phyloP scores from a whole-genome alignment of 495 filamentous ascomycete genomes.

The Thermothielavioides terrestris region DNA sequence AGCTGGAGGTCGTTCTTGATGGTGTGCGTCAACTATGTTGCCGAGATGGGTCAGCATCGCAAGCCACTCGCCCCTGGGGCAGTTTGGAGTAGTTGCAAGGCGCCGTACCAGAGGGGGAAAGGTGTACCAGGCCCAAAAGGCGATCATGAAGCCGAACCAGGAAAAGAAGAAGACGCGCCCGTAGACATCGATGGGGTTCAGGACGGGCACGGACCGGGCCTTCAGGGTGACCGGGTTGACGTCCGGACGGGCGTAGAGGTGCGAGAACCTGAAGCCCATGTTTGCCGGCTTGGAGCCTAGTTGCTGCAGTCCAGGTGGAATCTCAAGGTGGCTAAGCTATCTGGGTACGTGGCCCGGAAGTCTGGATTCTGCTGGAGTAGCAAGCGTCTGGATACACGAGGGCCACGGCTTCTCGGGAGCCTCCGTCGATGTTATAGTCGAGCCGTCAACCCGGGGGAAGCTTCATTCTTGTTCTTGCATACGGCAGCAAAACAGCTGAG shows the following conservation, averaged over 20 bases:
- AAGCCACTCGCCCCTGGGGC: neutral
- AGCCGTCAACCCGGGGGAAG: neutral
- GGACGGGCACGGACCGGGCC: conserved; percentile 67
- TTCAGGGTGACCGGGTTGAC: conserved; percentile 74
- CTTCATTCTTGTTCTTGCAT: too few species aligned
- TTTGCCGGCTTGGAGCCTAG: too few species aligned
- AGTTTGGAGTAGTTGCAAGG: neutral
- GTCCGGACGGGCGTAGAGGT: conserved; percentile 48
- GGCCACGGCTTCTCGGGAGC: neutral
- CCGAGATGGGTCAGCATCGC: neutral
- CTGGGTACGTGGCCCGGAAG: too few species aligned
- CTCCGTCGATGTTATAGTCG: neutral
- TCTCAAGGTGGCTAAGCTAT: too few species aligned
- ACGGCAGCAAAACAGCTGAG: too few species aligned
- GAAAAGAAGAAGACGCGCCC: conserved; percentile 91
- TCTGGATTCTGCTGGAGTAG: neutral
- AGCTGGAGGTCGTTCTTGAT: conserved; percentile 73
- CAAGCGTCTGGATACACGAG: too few species aligned
- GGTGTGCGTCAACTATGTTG: conserved; percentile 59
- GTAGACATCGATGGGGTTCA: conserved; percentile 76
- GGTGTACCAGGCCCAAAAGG: conserved; percentile 87
- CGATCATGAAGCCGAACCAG: conserved; percentile 92
- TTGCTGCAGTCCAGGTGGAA: too few species aligned
- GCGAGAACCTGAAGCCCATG: conserved; percentile 40
- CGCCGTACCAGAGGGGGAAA: conserved; percentile 69